Conservation (phyloP, 148 eudicot species). For the Beta vulgaris region DNA sequence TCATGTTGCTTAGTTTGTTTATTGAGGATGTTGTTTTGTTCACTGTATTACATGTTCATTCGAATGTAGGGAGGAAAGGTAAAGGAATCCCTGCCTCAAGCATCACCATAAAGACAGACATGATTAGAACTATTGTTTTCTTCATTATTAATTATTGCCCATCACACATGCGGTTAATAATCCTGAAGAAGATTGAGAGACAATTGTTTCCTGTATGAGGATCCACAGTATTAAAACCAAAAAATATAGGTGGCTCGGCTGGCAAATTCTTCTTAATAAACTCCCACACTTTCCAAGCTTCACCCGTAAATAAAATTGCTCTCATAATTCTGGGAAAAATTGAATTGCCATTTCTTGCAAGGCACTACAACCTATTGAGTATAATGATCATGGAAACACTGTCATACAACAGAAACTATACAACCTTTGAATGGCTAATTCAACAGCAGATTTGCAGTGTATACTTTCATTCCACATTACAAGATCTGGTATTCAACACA, state of each 20-base stretch:
- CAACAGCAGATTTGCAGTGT: conserved; percentile 12
- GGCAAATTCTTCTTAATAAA: not conserved
- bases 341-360: conserved; percentile 13
- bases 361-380: conserved; percentile 2
- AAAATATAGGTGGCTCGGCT: not conserved
- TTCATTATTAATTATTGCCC: too few relatives aligned
- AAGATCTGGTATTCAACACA: not conserved
- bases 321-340: not conserved
- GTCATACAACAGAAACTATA: conserved; percentile 19
- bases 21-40: too few relatives aligned
- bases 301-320: not conserved
- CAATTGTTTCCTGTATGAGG: too few relatives aligned
- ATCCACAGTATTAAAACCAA: not conserved
- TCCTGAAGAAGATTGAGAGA: too few relatives aligned
- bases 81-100: too few relatives aligned
- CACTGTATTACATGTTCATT: too few relatives aligned
- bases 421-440: conserved; percentile 16
- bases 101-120: too few relatives aligned
- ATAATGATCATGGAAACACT: not conserved
- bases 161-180: too few relatives aligned
- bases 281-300: not conserved
- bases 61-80: too few relatives aligned
- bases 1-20: too few relatives aligned
- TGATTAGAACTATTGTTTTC: too few relatives aligned
- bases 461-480: conserved; percentile 19